phyloP scores from a whole-genome alignment of 352 stramenopile species.

The Phytophthora pini region DNA sequence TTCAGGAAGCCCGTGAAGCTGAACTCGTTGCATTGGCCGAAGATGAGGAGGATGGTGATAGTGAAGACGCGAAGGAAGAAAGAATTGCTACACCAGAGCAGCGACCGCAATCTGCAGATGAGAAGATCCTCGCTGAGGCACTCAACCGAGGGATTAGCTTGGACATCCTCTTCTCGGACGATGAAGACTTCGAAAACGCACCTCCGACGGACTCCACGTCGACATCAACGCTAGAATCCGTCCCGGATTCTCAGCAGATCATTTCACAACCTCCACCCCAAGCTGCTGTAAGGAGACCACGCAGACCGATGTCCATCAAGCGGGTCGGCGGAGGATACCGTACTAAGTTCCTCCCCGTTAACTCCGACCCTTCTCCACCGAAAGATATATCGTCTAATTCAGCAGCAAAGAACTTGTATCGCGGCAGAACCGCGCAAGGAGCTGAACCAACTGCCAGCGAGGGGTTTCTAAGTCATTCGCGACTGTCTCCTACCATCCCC shows the following conservation, averaged over 20 bases:
- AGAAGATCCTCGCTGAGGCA: slow-evolving; percentile 22
- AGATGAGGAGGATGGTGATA: slow-evolving; percentile 21
- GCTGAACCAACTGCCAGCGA: neutral
- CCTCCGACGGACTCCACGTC: slow-evolving; percentile 18
- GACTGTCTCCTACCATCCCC: slow-evolving; percentile 15
- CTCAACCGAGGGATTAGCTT: slow-evolving; percentile 53
- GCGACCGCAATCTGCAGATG: neutral
- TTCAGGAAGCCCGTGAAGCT: slow-evolving; percentile 25
- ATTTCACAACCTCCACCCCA: slow-evolving; percentile 24
- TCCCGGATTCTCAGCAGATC: slow-evolving; percentile 3
- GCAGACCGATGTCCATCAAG: slow-evolving; percentile 43
- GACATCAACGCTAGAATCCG: slow-evolving; percentile 13
- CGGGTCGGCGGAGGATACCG: slow-evolving; percentile 70
- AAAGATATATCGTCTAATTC: neutral
- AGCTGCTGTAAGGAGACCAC: slow-evolving; percentile 8
- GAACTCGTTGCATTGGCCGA: slow-evolving; percentile 22
- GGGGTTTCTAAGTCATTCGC: slow-evolving; percentile 9
- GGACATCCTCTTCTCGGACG: slow-evolving; percentile 66
- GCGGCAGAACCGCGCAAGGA: slow-evolving; percentile 5
- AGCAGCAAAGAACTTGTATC: neutral
- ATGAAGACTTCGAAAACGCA: slow-evolving; percentile 29
- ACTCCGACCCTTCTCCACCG: slow-evolving; percentile 8
- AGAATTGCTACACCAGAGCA: neutral
- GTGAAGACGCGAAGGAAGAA: slow-evolving; percentile 4
- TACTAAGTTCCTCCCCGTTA: slow-evolving; percentile 28